A percentile compares a stretch with the other conserved stretches of the same genome.
These are phyloP conservation scores for Oidiodendron maius DNA, from an alignment of 495 filamentous ascomycete genomes.

Conservation along the genomic window DNA sequence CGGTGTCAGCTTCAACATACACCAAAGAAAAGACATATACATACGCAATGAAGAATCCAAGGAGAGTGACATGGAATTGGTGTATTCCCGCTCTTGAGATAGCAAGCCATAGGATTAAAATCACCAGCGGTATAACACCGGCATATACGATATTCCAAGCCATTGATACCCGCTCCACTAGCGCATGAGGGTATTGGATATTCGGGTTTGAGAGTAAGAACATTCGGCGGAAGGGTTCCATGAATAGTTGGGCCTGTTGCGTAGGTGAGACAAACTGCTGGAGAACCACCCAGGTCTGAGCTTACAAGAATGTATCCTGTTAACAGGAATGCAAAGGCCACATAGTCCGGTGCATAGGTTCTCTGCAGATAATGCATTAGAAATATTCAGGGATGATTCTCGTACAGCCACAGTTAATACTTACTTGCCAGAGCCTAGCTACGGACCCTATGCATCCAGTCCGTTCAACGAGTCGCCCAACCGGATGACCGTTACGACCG, in stretches of 20 bases:
- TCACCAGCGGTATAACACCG: constrained; percentile 58
- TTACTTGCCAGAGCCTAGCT: constrained; percentile 42
- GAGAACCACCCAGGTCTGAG: neutral
- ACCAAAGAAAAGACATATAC: neutral
- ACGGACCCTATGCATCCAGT: constrained; percentile 30
- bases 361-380: constrained; percentile 38
- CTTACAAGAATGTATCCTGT: constrained; percentile 60
- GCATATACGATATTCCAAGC: constrained; percentile 69
- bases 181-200: constrained; percentile 82
- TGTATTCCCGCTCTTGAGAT: constrained; percentile 56
- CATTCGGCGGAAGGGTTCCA: constrained; percentile 84
- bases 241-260: constrained; percentile 58
- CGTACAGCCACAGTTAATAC: neutral
- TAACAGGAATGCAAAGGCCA: constrained; percentile 67
- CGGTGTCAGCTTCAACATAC: neutral
- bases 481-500: constrained; percentile 6
- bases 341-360: constrained; percentile 82
- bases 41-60: constrained; percentile 67
- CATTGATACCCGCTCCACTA: constrained; percentile 78
- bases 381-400: neutral
- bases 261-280: neutral
- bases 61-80: constrained; percentile 78
- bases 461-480: constrained; percentile 7
- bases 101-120: constrained; percentile 61
- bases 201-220: constrained; percentile 75